phyloP scores from a whole-genome alignment of 2,329 filamentous ascomycete species.

The Fusarium pseudograminearum region DNA sequence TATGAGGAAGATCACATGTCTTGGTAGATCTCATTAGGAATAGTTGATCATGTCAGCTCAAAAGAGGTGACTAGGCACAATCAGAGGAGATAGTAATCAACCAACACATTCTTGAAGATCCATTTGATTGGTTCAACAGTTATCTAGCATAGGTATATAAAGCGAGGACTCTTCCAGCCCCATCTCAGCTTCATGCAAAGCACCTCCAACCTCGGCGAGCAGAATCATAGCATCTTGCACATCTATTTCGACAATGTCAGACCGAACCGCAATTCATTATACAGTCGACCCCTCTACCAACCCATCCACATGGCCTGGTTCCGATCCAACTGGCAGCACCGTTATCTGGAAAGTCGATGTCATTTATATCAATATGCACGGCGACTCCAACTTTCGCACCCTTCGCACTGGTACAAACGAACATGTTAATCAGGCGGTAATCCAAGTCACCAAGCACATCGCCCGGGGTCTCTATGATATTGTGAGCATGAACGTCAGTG shows the following conservation, averaged over 20 bases:
- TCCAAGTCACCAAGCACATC: neutral
- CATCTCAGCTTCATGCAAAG: no score
- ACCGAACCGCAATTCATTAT: neutral
- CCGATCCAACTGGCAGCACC: neutral
- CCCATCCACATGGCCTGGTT: neutral
- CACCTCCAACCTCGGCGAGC: rapidly evolving
- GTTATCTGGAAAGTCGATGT: neutral
- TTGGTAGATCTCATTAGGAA: no score
- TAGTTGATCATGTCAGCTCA: no score
- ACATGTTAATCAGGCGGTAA: constrained; percentile 1
- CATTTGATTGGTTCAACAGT: no score
- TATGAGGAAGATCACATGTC: no score
- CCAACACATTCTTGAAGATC: no score
- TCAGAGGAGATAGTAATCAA: no score
- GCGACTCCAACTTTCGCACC: neutral
- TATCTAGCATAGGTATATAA: no score
- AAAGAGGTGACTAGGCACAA: no score
- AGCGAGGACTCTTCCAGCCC: no score
- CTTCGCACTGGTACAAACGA: constrained; percentile 1
- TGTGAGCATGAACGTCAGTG: neutral
- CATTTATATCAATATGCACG: neutral
- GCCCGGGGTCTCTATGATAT: neutral
- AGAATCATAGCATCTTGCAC: no score
- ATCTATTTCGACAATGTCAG: neutral
- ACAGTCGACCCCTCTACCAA: constrained; percentile 11